Conservation (phyloP, 768 basidiomycete genomes). For the Suillus clintonianus region DNA sequence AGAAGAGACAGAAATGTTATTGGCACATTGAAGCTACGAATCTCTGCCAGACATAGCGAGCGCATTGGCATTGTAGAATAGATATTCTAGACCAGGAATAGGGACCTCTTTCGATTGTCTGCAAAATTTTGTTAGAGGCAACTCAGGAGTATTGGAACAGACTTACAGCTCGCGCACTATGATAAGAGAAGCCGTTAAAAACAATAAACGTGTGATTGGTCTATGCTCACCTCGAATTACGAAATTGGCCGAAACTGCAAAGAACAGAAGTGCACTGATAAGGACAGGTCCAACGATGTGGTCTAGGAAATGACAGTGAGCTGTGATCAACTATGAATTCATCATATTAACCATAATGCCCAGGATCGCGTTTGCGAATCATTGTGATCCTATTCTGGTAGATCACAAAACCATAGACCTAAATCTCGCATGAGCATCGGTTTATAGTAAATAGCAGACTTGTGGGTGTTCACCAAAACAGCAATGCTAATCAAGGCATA, state of each 20-base stretch:
- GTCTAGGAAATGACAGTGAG: constrained; percentile 47
- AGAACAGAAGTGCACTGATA: constrained; percentile 81
- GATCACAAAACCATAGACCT: constrained; percentile 85
- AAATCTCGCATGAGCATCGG: not conserved
- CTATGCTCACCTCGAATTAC: constrained; percentile 69
- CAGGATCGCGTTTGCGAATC: constrained; percentile 87
- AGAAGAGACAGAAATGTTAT: not conserved
- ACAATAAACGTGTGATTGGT: constrained; percentile 7
- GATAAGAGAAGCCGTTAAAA: not conserved
- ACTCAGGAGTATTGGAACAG: not conserved
- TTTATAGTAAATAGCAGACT: not conserved
- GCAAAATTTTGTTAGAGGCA: not conserved
- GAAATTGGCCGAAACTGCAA: constrained; percentile 88
- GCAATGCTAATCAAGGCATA: constrained; percentile 81
- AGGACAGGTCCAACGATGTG: constrained; percentile 80
- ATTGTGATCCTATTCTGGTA: constrained; percentile 89
- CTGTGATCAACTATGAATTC: not conserved
- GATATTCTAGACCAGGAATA: constrained; percentile 28
- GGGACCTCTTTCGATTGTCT: constrained; percentile 30
- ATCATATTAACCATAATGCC: constrained; percentile 73
- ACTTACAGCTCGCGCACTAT: constrained; percentile 65
- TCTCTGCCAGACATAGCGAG: not conserved
- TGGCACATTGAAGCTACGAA: not conserved
- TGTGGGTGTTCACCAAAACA: constrained; percentile 48
- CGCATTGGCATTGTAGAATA: constrained; percentile 13